Percentiles rank a stretch among this genome's conserved stretches.
Conservation (phyloP, 2,329 filamentous ascomycete species). For the Cladophialophora psammophila region DNA sequence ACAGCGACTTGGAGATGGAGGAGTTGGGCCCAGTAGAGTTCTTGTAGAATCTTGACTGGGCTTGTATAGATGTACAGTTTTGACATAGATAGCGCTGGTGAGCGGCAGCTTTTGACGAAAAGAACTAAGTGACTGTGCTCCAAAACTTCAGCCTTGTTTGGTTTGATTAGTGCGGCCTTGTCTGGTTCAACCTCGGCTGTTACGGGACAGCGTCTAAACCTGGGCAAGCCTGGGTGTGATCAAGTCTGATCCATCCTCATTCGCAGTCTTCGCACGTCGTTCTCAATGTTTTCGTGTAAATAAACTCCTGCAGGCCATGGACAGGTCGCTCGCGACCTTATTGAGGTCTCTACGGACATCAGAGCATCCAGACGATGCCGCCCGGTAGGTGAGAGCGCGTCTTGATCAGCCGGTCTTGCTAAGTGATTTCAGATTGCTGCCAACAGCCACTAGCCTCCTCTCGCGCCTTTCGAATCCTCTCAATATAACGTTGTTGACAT, state of each 20-base stretch:
- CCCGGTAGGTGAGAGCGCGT: slow-evolving; percentile 53
- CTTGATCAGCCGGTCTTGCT: slow-evolving; percentile 40
- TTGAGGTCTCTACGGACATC: slow-evolving; percentile 67
- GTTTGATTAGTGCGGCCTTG: too few species aligned
- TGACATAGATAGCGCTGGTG: too few species aligned
- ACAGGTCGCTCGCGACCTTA: slow-evolving; percentile 66
- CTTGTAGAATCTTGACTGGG: too few species aligned
- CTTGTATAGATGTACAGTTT: too few species aligned
- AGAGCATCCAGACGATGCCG: slow-evolving; percentile 65
- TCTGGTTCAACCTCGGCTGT: too few species aligned
- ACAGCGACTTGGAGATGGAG: slow-evolving; percentile 27
- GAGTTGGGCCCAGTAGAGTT: neutral
- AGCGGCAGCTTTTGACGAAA: too few species aligned
- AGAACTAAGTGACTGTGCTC: too few species aligned
- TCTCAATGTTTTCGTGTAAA: neutral
- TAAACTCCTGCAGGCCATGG: slow-evolving; percentile 47
- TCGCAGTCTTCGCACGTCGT: too few species aligned
- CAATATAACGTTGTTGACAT: slow-evolving; percentile 67
- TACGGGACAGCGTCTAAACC: too few species aligned
- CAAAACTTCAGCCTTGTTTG: too few species aligned
- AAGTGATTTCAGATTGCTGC: slow-evolving; percentile 57
- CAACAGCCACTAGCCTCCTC: slow-evolving; percentile 56
- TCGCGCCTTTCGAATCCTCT: slow-evolving; percentile 65
- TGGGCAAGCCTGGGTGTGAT: too few species aligned
- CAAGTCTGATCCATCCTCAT: too few species aligned